These are phyloP conservation scores for Curvularia verruculosa DNA, from an alignment of 2,329 filamentous ascomycete species.

Conservation along the genomic window DNA sequence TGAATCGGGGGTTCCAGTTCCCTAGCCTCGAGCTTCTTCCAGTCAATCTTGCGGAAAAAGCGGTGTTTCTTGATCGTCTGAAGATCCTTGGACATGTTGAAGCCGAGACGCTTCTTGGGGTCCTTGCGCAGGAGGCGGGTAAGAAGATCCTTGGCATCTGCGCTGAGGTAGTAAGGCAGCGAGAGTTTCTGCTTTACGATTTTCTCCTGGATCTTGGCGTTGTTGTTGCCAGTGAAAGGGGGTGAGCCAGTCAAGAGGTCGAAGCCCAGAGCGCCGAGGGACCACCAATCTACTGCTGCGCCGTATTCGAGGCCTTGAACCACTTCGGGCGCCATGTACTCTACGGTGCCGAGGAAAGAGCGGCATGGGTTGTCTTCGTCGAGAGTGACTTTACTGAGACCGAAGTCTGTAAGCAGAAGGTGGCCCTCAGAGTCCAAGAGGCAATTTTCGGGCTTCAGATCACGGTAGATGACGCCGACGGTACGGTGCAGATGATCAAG, in stretches of 20 bases:
- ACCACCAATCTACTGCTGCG: slow-evolving; percentile 98
- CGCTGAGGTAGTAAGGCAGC: slow-evolving; percentile 86
- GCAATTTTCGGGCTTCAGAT: slow-evolving; percentile 97
- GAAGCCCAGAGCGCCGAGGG: slow-evolving; percentile 87
- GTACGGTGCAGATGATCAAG: slow-evolving; percentile 91
- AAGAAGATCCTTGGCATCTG: slow-evolving; percentile 92
- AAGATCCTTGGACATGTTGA: slow-evolving; percentile 87
- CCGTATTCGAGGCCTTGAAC: slow-evolving; percentile 87
- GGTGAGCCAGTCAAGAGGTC: slow-evolving; percentile 92
- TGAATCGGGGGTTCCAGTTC: slow-evolving; percentile 88
- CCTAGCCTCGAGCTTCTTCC: slow-evolving; percentile 81
- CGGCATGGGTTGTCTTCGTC: slow-evolving; percentile 76
- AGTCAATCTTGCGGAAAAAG: slow-evolving; percentile 97
- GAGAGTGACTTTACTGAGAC: slow-evolving; percentile 90
- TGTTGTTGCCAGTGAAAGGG: slow-evolving; percentile 88
- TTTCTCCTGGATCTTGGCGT: slow-evolving; percentile 93
- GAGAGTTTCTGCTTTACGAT: slow-evolving; percentile 91
- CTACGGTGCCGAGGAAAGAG: slow-evolving; percentile 90
- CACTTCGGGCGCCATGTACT: slow-evolving; percentile 99
- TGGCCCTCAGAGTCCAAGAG: slow-evolving; percentile 90
- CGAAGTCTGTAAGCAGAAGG: slow-evolving; percentile 93
- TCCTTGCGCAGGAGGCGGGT: slow-evolving; percentile 91
- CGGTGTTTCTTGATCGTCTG: slow-evolving; percentile 85
- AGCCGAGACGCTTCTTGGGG: slow-evolving; percentile 84
- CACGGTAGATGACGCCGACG: slow-evolving; percentile 93